Conservation (phyloP, 768 basidiomycete species). For the Rhodocollybia butyracea region DNA sequence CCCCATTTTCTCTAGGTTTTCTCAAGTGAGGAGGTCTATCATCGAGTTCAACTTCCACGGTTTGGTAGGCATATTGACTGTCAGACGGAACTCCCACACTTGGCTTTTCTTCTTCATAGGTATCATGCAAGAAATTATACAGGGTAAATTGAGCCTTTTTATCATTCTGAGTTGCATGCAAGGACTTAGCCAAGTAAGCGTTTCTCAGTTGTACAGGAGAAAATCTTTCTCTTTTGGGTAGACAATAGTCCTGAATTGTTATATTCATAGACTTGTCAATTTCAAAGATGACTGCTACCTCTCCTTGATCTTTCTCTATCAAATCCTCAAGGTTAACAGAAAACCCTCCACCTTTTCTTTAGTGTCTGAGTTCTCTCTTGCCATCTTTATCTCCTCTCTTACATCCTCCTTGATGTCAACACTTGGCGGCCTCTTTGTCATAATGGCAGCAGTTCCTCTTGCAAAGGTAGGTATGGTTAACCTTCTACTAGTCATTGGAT, state of each 20-base stretch:
- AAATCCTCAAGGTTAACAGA: conserved; percentile 7
- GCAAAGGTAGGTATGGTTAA: background rate
- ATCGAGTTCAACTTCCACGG: too few species aligned
- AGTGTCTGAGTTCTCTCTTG: background rate
- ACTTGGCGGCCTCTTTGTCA: too few species aligned
- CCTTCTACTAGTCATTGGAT: background rate
- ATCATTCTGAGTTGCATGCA: background rate
- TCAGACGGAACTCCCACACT: too few species aligned
- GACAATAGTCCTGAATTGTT: background rate
- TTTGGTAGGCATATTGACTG: too few species aligned
- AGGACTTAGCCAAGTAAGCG: background rate
- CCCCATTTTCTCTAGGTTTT: too few species aligned
- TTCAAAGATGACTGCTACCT: conserved; percentile 1
- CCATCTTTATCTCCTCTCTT: background rate
- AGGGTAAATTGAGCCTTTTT: background rate
- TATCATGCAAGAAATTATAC: too few species aligned
- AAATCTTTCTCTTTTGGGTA: background rate
- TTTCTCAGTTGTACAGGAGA: background rate
- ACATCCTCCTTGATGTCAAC: too few species aligned
- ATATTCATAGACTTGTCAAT: background rate
- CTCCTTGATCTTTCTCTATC: conserved; percentile 7
- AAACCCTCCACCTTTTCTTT: conserved; percentile 2
- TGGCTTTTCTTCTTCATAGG: too few species aligned
- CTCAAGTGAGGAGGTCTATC: too few species aligned
- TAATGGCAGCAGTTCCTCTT: background rate